Conservation (phyloP, 2,329 filamentous ascomycete genomes). For the Thielaviopsis ethacetica region DNA sequence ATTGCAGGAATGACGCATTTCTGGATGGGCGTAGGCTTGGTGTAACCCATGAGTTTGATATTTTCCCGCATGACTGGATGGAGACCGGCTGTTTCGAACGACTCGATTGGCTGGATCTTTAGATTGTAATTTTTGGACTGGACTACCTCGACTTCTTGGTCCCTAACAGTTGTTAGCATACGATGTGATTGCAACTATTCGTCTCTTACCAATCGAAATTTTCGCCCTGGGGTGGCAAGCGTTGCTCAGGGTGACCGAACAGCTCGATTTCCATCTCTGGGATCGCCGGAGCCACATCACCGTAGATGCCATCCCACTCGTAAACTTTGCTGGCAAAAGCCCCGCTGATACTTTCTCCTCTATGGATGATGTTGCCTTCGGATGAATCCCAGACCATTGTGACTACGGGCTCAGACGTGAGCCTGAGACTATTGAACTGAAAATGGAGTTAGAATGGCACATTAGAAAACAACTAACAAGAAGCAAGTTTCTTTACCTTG, state of each 20-base stretch:
- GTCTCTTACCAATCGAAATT: slow-evolving; percentile 7
- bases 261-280: slow-evolving; percentile 58
- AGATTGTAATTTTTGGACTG: slow-evolving; percentile 34
- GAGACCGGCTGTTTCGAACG: slow-evolving; percentile 61
- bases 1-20: slow-evolving; percentile 71
- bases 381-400: background rate
- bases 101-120: slow-evolving; percentile 33
- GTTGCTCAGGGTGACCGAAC: slow-evolving; percentile 44
- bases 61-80: slow-evolving; percentile 76
- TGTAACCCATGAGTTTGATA: slow-evolving; percentile 54
- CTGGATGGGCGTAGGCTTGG: slow-evolving; percentile 70
- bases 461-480: background rate
- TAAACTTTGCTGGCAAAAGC: slow-evolving; percentile 34
- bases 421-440: background rate
- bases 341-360: background rate
- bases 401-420: background rate
- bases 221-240: slow-evolving; percentile 15
- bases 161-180: slow-evolving; percentile 22
- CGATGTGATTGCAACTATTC: background rate
- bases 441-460: background rate
- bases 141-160: slow-evolving; percentile 34
- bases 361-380: background rate
- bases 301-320: slow-evolving; percentile 71
- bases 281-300: slow-evolving; percentile 63
- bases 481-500: background rate